Percentiles rank a stretch among this genome's conserved stretches.
Evolutionary conservation across 2,329 filamentous ascomycete genomes (phyloP).

Genomic region (Xylaria sp.): DNA sequence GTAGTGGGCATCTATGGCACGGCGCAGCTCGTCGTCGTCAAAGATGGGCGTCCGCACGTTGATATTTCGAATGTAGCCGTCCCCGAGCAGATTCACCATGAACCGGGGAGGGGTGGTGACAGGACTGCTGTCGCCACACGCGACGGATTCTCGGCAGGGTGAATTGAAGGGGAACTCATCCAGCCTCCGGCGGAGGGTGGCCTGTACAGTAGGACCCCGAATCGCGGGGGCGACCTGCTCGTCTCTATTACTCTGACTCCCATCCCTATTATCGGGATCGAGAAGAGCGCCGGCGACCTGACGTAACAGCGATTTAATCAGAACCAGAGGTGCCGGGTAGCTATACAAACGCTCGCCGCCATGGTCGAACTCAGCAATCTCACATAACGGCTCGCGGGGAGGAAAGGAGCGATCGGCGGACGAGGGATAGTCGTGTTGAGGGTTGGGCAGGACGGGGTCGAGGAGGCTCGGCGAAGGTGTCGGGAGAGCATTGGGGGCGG

Average conservation of each 20-base stretch:
- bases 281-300: conserved; percentile 7
- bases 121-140: conserved; percentile 14
- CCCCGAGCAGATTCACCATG: conserved; percentile 27
- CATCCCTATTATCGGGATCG: background rate
- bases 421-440: background rate
- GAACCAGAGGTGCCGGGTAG: conserved; percentile 28
- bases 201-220: conserved; percentile 9
- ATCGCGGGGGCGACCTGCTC: background rate
- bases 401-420: background rate
- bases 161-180: conserved; percentile 22
- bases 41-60: conserved; percentile 30
- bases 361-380: conserved; percentile 22
- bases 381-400: background rate
- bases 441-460: conserved; percentile 1
- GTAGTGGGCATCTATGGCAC: conserved; percentile 26
- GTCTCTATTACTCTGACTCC: background rate
- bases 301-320: conserved; percentile 25
- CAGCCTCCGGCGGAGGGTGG: conserved; percentile 19
- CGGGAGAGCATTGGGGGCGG: conserved; percentile 3
- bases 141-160: conserved; percentile 11
- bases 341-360: conserved; percentile 30
- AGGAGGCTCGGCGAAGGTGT: conserved; percentile 7
- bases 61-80: conserved; percentile 29
- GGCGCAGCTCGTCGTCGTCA: conserved; percentile 22
- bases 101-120: conserved; percentile 25